These are phyloP conservation scores for Zizania latifolia DNA, from an alignment of 176 grass and related monocot species.

Conservation along the genomic window DNA sequence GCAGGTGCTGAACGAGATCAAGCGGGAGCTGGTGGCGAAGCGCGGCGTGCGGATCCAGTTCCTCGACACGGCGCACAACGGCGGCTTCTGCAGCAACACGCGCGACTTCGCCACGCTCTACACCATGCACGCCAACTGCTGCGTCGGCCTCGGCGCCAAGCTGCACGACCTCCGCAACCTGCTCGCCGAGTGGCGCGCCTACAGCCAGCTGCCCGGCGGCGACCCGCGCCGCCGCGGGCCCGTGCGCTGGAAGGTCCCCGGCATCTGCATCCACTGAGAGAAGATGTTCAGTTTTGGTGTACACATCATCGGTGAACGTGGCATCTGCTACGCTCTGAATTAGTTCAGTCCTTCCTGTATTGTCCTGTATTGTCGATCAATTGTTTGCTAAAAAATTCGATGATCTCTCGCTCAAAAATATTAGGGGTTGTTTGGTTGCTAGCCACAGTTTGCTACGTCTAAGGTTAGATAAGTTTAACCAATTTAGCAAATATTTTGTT, in stretches of 20 bases:
- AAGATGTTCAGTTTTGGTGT: too few relatives aligned
- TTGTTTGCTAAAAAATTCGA: too few relatives aligned
- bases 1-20: slow-evolving; percentile 72
- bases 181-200: slow-evolving; percentile 48
- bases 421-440: too few relatives aligned
- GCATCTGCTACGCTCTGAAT: too few relatives aligned
- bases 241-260: slow-evolving; percentile 60
- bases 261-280: slow-evolving; percentile 72
- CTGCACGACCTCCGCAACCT: slow-evolving; percentile 51
- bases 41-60: slow-evolving; percentile 60
- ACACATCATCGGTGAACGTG: too few relatives aligned
- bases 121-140: slow-evolving; percentile 82
- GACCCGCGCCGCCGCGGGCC: slow-evolving; percentile 10
- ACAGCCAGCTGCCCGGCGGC: slow-evolving; percentile 23
- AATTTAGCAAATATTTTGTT: too few relatives aligned
- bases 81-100: slow-evolving; percentile 62
- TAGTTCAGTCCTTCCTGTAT: too few relatives aligned
- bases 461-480: too few relatives aligned
- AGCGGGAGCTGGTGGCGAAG: slow-evolving; percentile 22
- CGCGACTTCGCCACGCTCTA: slow-evolving; percentile 68
- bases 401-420: too few relatives aligned
- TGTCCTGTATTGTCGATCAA: too few relatives aligned
- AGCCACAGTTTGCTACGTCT: too few relatives aligned
- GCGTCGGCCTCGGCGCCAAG: slow-evolving; percentile 48
- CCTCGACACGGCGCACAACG: slow-evolving; percentile 54